Percentiles rank a stretch among this genome's conserved stretches.
Conservation (phyloP, 2,329 filamentous ascomycete genomes). For the Pseudogymnoascus sp. region DNA sequence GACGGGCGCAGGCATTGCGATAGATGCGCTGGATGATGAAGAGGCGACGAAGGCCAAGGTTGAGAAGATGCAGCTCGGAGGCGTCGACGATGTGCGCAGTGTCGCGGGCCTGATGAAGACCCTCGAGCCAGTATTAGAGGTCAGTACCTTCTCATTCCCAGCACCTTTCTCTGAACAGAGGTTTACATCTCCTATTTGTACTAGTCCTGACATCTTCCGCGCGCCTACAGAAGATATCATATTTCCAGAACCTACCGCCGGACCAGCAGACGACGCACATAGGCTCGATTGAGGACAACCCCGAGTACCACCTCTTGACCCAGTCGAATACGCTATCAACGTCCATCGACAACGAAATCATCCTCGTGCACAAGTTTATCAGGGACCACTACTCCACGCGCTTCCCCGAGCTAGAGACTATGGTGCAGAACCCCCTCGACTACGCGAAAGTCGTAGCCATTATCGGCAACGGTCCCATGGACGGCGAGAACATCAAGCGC, state of each 20-base stretch:
- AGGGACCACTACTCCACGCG: slow-evolving; percentile 90
- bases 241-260: slow-evolving; percentile 63
- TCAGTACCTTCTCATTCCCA: slow-evolving; percentile 40
- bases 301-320: slow-evolving; percentile 80
- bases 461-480: slow-evolving; percentile 83
- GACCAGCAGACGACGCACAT: slow-evolving; percentile 56
- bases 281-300: slow-evolving; percentile 84
- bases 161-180: slow-evolving; percentile 24
- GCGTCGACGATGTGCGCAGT: slow-evolving; percentile 68
- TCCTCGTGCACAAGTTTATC: slow-evolving; percentile 90
- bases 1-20: slow-evolving; percentile 35
- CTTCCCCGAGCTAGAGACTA: slow-evolving; percentile 84
- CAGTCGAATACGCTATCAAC: slow-evolving; percentile 86
- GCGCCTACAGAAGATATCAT: slow-evolving; percentile 65
- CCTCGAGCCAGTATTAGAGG: slow-evolving; percentile 72
- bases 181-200: slow-evolving; percentile 56
- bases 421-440: slow-evolving; percentile 86
- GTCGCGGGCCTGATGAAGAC: slow-evolving; percentile 76
- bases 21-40: slow-evolving; percentile 51
- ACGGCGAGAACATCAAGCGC: slow-evolving; percentile 68
- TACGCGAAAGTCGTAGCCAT: slow-evolving; percentile 94
- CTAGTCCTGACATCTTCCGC: slow-evolving; percentile 59
- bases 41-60: slow-evolving; percentile 69
- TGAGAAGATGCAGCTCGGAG: slow-evolving; percentile 71
- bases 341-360: slow-evolving; percentile 86